Percentiles rank a stretch among this genome's conserved stretches.
Evolutionary conservation across 495 filamentous ascomycete species (phyloP).

Genomic region (Penicillium psychrofluorescens): DNA sequence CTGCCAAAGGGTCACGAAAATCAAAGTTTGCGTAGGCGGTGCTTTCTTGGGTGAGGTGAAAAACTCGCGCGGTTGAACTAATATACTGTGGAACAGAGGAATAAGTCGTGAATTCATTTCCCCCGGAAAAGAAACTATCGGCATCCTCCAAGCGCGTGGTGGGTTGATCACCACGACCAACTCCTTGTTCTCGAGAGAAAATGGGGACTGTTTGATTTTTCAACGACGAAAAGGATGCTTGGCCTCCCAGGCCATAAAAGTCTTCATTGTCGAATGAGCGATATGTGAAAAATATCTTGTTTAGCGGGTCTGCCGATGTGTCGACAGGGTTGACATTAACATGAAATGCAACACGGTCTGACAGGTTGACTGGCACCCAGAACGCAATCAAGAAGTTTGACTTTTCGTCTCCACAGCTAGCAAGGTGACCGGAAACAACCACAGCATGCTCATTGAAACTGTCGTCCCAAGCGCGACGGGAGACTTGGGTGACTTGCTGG

Average conservation of each 20-base stretch:
- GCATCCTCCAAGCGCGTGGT: slow-evolving; percentile 11
- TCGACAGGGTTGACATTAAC: slow-evolving; percentile 5
- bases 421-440: slow-evolving; percentile 10
- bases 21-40: slow-evolving; percentile 18
- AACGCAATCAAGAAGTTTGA: slow-evolving; percentile 8
- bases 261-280: slow-evolving; percentile 14
- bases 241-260: slow-evolving; percentile 21
- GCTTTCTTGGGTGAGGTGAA: slow-evolving; percentile 14
- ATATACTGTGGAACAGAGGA: slow-evolving; percentile 18
- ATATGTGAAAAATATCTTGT: slow-evolving; percentile 15
- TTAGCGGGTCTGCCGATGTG: neutral
- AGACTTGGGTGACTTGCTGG: slow-evolving; percentile 8
- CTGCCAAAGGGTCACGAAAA: slow-evolving; percentile 7
- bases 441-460: slow-evolving; percentile 11
- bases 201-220: slow-evolving; percentile 22
- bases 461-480: neutral
- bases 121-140: slow-evolving; percentile 18
- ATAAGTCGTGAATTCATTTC: slow-evolving; percentile 17
- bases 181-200: slow-evolving; percentile 20
- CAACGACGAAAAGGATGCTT: slow-evolving; percentile 21
- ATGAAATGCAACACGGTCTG: slow-evolving; percentile 15
- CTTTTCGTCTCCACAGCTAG: slow-evolving; percentile 10
- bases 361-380: slow-evolving; percentile 11
- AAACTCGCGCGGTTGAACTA: slow-evolving; percentile 10
- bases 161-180: slow-evolving; percentile 21